Evolutionary conservation across 2,329 filamentous ascomycete genomes (phyloP).

Genomic region (Botrytis medusae): DNA sequence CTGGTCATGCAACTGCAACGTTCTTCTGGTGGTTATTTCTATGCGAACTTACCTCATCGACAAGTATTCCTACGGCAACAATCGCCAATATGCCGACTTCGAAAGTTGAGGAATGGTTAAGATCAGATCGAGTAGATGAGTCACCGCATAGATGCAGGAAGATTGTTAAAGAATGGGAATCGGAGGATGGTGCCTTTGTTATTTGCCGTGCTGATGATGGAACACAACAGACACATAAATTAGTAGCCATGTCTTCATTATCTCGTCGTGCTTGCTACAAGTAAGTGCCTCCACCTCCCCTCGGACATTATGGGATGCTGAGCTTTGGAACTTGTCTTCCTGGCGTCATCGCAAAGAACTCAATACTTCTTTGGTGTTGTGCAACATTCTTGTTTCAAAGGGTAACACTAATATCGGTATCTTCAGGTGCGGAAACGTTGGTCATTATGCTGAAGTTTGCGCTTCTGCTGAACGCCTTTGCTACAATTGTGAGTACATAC

Average conservation of each 20-base stretch:
- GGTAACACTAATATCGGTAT: constrained; percentile 8
- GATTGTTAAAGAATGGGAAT: constrained; percentile 38
- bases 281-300: constrained; percentile 26
- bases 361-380: background rate
- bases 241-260: constrained; percentile 67
- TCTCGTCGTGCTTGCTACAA: constrained; percentile 74
- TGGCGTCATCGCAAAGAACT: background rate
- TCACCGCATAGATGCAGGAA: constrained; percentile 41
- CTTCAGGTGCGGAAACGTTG: constrained; percentile 67
- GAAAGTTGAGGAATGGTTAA: constrained; percentile 40
- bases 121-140: constrained; percentile 33
- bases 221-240: constrained; percentile 39
- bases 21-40: constrained; percentile 31
- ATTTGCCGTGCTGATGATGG: constrained; percentile 43
- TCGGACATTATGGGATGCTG: background rate
- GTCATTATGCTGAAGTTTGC: constrained; percentile 86
- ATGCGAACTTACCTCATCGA: constrained; percentile 24
- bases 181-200: constrained; percentile 39
- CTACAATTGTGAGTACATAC: constrained; percentile 83
- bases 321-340: background rate
- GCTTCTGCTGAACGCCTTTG: constrained; percentile 96
- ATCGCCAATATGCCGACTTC: constrained; percentile 37
- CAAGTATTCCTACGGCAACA: constrained; percentile 27
- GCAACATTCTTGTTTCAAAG: constrained; percentile 5
- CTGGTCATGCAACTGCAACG: constrained; percentile 39